These are phyloP conservation scores for Setomelanomma holmii DNA, from an alignment of 2,329 filamentous ascomycete genomes.

Conservation along the genomic window DNA sequence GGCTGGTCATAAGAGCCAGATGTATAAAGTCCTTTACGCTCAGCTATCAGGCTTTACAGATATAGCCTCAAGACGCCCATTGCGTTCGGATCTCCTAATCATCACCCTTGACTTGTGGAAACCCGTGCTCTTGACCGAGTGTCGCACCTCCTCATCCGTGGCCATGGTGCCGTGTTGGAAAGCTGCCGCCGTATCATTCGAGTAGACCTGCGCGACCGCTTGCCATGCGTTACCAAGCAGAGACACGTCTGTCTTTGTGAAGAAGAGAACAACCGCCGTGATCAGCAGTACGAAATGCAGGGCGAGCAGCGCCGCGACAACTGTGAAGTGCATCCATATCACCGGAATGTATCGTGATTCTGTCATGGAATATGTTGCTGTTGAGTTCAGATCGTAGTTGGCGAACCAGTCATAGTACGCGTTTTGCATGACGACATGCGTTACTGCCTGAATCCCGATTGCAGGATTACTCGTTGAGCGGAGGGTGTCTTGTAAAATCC, in stretches of 20 bases:
- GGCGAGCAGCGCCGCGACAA: neutral
- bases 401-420: slow-evolving; percentile 5
- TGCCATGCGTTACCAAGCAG: slow-evolving; percentile 9
- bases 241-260: neutral
- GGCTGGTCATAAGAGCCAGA: too few relatives aligned
- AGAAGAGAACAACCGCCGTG: neutral
- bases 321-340: slow-evolving; percentile 1
- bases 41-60: neutral
- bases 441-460: slow-evolving; percentile 3
- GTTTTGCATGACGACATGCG: slow-evolving; percentile 3
- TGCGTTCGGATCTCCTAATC: neutral
- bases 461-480: slow-evolving; percentile 1
- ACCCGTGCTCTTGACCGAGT: neutral
- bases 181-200: neutral
- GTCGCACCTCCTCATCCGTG: neutral
- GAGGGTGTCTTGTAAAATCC: slow-evolving; percentile 11
- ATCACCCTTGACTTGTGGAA: neutral
- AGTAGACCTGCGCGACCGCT: slow-evolving; percentile 5
- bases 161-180: neutral
- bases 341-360: neutral
- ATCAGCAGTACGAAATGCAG: slow-evolving; percentile 1
- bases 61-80: neutral
- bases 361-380: neutral
- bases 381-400: slow-evolving; percentile 1
- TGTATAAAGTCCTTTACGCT: too few relatives aligned